Base-by-base conservation (phyloP, 78 protist genomes). In the Thecamonas trahens region DNA sequence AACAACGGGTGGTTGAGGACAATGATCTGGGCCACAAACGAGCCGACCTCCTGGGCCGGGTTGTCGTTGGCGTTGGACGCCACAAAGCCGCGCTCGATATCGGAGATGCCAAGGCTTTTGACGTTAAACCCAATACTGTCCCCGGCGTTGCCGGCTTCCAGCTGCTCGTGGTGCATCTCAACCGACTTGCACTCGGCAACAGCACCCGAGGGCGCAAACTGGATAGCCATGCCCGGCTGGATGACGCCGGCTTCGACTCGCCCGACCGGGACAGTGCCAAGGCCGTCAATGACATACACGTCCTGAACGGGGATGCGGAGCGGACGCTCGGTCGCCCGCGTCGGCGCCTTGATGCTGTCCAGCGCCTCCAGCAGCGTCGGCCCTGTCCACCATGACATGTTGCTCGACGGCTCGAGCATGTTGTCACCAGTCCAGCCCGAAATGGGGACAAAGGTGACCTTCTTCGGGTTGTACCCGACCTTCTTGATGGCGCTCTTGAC, bases 51-150 rank as follows among this genome's bases (percentile, higher is more conserved):
- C 40, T 32, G 26, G 40, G 96, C 87, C 57, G 97, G 94, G 69
- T 94, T 92, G 77, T 87, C 63, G 49, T 82, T 83, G 82, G 85
- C 45, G 62, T 92, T 90, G 15, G 89, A 83, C 63, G 76, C 86
- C 47, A 95, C 98, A 86, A 62, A 77, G 44, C 98, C 98, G 38
- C 99, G 84, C 49, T 67, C 64, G 89, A 96, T 72, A 39, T 96
- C 96, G 83, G 90, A 88, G 82, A 87, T 92, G 69, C 93, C 61
- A 13, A 96, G 76, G 67, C 59, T 64, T 91, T 96, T 94, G 82
- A 96, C 88, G 89, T 94, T 94, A 90, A 96, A 91, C 54, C 99
- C 99, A 45, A 96, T 91, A 89, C 91, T 94, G 92, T 94, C 96
- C 31, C 98, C 98, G 67, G 98, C 92, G 38, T 44, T 35, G 70